These are phyloP conservation scores for Xylaria sp. DNA, from an alignment of 2,329 filamentous ascomycete genomes.

Conservation along the genomic window DNA sequence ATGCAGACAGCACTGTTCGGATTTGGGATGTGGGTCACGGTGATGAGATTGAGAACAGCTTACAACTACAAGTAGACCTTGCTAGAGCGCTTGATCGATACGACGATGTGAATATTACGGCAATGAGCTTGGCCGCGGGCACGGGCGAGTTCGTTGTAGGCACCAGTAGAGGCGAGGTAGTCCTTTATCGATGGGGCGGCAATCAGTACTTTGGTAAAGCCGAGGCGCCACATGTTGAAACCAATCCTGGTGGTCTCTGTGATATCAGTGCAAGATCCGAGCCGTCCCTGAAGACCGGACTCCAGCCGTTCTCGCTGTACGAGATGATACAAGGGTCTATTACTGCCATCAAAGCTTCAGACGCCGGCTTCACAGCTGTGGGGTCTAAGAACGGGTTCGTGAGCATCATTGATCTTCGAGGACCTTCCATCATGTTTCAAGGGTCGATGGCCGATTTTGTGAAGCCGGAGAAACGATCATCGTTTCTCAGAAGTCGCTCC, in stretches of 20 bases:
- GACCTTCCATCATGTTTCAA: slow-evolving; percentile 81
- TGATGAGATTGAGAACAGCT: slow-evolving; percentile 89
- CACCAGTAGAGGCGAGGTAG: slow-evolving; percentile 78
- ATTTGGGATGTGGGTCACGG: slow-evolving; percentile 91
- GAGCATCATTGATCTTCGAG: slow-evolving; percentile 83
- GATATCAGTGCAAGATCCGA: slow-evolving; percentile 76
- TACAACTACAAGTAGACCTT: slow-evolving; percentile 82
- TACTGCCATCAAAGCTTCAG: slow-evolving; percentile 79
- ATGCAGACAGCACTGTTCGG: slow-evolving; percentile 88
- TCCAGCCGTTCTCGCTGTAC: slow-evolving; percentile 79
- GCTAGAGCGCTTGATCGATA: slow-evolving; percentile 79
- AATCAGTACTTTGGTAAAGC: slow-evolving; percentile 75
- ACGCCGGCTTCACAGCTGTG: slow-evolving; percentile 87
- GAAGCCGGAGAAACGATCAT: slow-evolving; percentile 75
- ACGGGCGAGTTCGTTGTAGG: slow-evolving; percentile 87
- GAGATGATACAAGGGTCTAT: slow-evolving; percentile 83
- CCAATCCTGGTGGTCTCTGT: slow-evolving; percentile 70
- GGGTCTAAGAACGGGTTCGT: slow-evolving; percentile 84
- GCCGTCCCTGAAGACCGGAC: slow-evolving; percentile 71
- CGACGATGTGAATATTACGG: slow-evolving; percentile 73
- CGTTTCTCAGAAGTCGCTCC: slow-evolving; percentile 65
- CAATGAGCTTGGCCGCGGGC: slow-evolving; percentile 77
- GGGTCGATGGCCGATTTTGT: slow-evolving; percentile 72
- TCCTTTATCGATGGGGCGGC: slow-evolving; percentile 84
- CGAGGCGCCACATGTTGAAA: slow-evolving; percentile 52